A percentile compares a stretch with the other conserved stretches of the same genome.
These are phyloP conservation scores for Ophiostoma angusticollis DNA, from an alignment of 2,329 filamentous ascomycete genomes.

Conservation along the genomic window DNA sequence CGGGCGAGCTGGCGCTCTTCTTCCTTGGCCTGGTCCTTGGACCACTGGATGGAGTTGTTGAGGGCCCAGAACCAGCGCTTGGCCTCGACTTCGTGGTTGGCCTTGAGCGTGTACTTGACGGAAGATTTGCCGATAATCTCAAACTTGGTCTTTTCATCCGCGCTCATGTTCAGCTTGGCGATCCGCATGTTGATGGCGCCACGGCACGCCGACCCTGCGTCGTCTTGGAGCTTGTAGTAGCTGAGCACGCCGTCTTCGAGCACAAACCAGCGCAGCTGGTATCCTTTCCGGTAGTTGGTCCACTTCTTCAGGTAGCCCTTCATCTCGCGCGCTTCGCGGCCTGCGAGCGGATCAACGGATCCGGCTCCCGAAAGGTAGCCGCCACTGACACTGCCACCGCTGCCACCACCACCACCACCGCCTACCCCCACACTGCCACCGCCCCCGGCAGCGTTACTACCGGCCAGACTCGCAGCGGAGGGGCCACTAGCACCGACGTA, in stretches of 20 bases:
- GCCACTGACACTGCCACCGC: neutral
- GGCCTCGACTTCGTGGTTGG: slow-evolving; percentile 94
- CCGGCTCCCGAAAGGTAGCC: slow-evolving; percentile 2
- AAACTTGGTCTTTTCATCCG: slow-evolving; percentile 94
- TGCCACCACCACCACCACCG: neutral
- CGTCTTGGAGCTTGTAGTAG: slow-evolving; percentile 99
- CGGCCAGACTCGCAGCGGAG: neutral
- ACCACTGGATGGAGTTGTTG: slow-evolving; percentile 97
- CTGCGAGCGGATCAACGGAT: slow-evolving; percentile 45
- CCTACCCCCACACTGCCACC: neutral
- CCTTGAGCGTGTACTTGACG: slow-evolving; percentile 95
- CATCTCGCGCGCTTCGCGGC: slow-evolving; percentile 88
- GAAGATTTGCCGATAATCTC: slow-evolving; percentile 97
- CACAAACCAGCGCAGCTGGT: slow-evolving; percentile 95
- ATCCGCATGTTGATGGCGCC: slow-evolving; percentile 99
- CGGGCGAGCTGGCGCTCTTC: slow-evolving; percentile 66
- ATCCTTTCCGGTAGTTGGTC: slow-evolving; percentile 97
- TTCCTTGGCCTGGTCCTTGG: slow-evolving; percentile 90
- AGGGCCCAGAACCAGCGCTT: slow-evolving; percentile 99
- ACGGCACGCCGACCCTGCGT: slow-evolving; percentile 87
- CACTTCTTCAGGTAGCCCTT: slow-evolving; percentile 98
- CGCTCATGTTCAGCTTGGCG: slow-evolving; percentile 85
- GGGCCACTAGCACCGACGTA: slow-evolving; percentile 1
- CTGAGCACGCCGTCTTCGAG: slow-evolving; percentile 93
- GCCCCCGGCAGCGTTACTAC: neutral